Conservation (phyloP, 2,329 filamentous ascomycete species). For the Penicillium sp. region DNA sequence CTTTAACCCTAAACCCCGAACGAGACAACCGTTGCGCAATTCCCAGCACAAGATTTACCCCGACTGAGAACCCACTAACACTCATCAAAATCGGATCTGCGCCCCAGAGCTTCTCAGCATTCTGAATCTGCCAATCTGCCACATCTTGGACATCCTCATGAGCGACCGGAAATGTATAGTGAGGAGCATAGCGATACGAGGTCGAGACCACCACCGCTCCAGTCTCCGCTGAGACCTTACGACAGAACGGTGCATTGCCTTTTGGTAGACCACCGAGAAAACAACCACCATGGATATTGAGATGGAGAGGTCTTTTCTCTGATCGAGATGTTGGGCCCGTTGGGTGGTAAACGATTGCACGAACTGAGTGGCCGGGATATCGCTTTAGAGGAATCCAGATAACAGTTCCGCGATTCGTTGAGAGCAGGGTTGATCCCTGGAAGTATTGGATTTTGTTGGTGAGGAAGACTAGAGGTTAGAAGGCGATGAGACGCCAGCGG, state of each 20-base stretch:
- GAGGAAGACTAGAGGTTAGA: background rate
- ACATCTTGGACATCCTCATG: background rate
- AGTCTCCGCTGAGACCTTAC: background rate
- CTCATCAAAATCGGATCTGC: background rate
- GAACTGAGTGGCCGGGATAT: background rate
- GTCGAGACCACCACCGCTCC: background rate
- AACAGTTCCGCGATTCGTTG: background rate
- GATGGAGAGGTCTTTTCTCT: background rate
- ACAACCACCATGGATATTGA: background rate
- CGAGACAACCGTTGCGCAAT: background rate
- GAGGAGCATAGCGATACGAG: background rate
- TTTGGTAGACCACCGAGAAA: constrained; percentile 1
- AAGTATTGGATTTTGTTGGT: background rate
- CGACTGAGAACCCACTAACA: background rate
- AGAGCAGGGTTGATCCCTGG: background rate
- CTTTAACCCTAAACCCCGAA: background rate
- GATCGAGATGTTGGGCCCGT: background rate
- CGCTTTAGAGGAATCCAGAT: background rate
- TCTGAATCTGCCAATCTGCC: background rate
- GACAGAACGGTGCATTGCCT: background rate
- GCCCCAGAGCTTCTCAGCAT: background rate
- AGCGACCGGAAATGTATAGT: background rate
- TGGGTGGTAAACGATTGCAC: background rate
- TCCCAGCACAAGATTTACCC: background rate
- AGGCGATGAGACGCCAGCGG: background rate